phyloP scores from a whole-genome alignment of 768 basidiomycete genomes.

The Boletus rubroflammeus region DNA sequence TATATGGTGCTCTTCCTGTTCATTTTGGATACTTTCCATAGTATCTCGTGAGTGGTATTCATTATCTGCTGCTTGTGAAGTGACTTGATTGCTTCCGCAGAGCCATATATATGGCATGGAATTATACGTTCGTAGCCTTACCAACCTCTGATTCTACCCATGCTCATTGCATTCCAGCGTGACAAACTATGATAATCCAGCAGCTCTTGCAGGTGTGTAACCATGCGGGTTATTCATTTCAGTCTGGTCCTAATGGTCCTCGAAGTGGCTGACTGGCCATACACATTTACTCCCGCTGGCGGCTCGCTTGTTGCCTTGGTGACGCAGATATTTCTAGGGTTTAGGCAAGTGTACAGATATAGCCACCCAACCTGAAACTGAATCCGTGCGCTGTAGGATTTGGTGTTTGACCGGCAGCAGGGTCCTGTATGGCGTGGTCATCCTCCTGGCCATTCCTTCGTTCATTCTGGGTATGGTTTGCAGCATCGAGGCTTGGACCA shows the following conservation, averaged over 20 bases:
- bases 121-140: slow-evolving; percentile 8
- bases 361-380: no score
- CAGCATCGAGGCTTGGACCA: not conserved
- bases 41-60: slow-evolving; percentile 3
- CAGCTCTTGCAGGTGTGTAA: not conserved
- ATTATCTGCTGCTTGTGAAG: no score
- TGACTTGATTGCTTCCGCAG: not conserved
- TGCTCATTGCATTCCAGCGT: not conserved
- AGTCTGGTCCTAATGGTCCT: not conserved
- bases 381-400: not conserved
- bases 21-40: slow-evolving; percentile 17
- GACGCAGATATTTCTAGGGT: slow-evolving; percentile 46
- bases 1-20: slow-evolving; percentile 13
- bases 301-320: slow-evolving; percentile 46
- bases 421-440: not conserved
- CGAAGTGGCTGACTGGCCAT: slow-evolving; percentile 37
- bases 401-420: not conserved
- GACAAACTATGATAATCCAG: not conserved
- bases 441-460: not conserved
- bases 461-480: not conserved
- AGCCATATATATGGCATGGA: slow-evolving; percentile 18
- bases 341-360: slow-evolving; percentile 35
- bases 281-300: slow-evolving; percentile 46
- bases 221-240: not conserved
- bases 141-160: not conserved